Evolutionary conservation across 257 asterid genomes (phyloP).

Genomic region (Echium plantagineum): DNA sequence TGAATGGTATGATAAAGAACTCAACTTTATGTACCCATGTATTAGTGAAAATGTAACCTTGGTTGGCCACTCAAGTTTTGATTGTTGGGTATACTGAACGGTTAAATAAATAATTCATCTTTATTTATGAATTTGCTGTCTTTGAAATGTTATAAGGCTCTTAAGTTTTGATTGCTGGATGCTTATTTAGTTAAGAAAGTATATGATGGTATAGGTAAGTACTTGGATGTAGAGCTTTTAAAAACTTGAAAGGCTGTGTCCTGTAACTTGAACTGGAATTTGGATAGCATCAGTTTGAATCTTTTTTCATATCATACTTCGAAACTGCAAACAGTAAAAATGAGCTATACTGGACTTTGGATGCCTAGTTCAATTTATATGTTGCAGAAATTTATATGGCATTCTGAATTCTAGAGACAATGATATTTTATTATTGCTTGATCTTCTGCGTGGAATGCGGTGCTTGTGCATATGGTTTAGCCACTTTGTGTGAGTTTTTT

Average conservation of each 20-base stretch:
- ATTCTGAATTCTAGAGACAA: background rate
- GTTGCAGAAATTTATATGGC: background rate
- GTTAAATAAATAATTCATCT: too few relatives aligned
- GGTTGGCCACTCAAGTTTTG: too few relatives aligned
- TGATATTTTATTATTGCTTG: background rate
- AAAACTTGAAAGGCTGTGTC: background rate
- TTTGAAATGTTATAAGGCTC: background rate
- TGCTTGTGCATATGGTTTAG: background rate
- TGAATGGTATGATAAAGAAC: too few relatives aligned
- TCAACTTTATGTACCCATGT: too few relatives aligned
- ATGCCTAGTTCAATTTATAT: too few relatives aligned
- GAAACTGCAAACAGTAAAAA: background rate
- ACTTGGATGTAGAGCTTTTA: background rate
- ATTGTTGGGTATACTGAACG: too few relatives aligned
- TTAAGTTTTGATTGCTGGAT: too few relatives aligned
- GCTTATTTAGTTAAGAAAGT: background rate
- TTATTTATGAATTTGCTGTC: background rate
- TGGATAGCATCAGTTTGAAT: background rate
- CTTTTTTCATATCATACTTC: background rate
- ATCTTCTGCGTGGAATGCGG: background rate
- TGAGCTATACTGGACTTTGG: background rate
- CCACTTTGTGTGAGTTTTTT: constrained; percentile 4
- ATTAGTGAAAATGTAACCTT: too few relatives aligned
- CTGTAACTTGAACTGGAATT: background rate
- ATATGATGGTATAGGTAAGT: background rate